Conservation (phyloP, 23 red algal species). For the Cyanidioschyzon merolae region DNA sequence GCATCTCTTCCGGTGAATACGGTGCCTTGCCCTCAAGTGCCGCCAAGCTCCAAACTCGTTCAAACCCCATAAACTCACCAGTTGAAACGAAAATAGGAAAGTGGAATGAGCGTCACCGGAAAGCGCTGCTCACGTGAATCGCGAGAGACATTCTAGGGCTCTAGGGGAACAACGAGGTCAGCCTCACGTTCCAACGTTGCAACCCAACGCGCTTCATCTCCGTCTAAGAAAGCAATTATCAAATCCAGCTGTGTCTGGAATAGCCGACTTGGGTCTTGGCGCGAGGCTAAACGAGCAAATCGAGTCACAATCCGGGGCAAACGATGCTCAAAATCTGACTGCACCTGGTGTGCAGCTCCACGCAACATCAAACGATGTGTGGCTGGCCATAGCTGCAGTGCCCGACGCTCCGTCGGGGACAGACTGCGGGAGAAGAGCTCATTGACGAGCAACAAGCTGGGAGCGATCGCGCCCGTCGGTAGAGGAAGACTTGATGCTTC, state of each 20-base stretch:
- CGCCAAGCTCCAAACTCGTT: no score
- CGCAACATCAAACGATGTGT: background rate
- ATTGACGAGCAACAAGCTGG: background rate
- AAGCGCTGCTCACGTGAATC: no score
- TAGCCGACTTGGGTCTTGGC: background rate
- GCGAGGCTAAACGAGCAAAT: background rate
- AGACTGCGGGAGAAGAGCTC: background rate
- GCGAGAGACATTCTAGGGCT: no score
- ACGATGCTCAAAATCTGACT: conserved; percentile 6
- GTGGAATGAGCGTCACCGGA: background rate
- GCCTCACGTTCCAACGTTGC: no score
- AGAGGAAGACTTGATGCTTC: background rate
- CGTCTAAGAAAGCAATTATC: background rate
- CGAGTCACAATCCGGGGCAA: background rate
- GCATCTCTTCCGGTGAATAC: no score
- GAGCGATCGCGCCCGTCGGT: background rate
- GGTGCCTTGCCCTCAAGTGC: no score
- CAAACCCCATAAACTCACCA: no score
- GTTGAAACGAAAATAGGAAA: background rate
- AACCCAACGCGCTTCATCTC: background rate
- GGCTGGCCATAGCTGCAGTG: background rate
- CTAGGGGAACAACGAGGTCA: no score
- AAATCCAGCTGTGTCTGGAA: background rate
- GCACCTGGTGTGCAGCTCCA: background rate
- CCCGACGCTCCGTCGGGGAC: background rate